Conservation (phyloP, 2,329 filamentous ascomycete species). For the Colletotrichum graminicola region DNA sequence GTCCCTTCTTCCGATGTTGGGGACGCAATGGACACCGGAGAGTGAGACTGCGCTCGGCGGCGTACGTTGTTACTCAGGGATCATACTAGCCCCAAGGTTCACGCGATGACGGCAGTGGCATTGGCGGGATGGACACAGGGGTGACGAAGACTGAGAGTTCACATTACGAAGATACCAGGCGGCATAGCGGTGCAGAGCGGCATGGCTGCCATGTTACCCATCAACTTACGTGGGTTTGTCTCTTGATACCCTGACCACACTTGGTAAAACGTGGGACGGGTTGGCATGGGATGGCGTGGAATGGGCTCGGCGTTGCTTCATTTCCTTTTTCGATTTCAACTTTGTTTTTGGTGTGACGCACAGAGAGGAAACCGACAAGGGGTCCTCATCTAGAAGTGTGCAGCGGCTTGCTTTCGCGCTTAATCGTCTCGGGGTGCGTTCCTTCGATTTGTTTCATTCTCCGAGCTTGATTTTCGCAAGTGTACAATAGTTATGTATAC, state of each 20-base stretch:
- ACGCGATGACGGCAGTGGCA: neutral
- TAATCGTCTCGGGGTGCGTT: neutral
- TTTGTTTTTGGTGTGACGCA: neutral
- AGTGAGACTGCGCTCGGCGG: constrained; percentile 29
- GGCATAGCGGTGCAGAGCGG: constrained; percentile 39
- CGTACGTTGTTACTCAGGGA: neutral
- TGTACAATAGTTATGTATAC: constrained; percentile 30
- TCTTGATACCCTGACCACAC: constrained; percentile 23
- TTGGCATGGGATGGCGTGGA: constrained; percentile 37
- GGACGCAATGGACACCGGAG: constrained; percentile 45
- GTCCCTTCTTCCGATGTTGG: constrained; percentile 51
- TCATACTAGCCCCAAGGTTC: neutral
- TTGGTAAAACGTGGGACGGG: neutral
- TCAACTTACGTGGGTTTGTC: constrained; percentile 32
- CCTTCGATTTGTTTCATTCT: constrained; percentile 3
- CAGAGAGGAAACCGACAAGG: neutral
- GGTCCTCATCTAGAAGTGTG: neutral
- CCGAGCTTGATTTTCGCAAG: neutral
- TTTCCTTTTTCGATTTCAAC: constrained; percentile 31
- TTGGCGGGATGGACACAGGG: neutral
- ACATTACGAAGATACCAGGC: constrained; percentile 42
- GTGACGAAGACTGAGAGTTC: constrained; percentile 27
- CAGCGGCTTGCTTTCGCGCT: neutral
- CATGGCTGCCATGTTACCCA: constrained; percentile 40
- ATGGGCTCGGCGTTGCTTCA: constrained; percentile 33